Evolutionary conservation across 2,329 filamentous ascomycete genomes (phyloP), one percentile per base, ranked within the genome.

Genomic region (Penicillium sp.): DNA sequence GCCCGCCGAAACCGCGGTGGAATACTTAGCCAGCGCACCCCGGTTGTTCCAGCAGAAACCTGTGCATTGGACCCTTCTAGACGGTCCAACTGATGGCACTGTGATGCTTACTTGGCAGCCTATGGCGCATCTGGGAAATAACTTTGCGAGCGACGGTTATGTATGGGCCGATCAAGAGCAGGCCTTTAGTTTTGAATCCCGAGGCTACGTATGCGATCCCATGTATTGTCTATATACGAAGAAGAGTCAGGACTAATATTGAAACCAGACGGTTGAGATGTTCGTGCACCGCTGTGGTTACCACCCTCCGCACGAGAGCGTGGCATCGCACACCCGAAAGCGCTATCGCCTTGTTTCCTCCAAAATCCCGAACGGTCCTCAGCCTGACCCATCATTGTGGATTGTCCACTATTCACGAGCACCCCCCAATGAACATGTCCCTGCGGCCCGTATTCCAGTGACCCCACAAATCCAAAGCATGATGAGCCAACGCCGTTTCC

Each of bases 61-160:
- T 3, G 93, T 99, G 82, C 90, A 89, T 76, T 99, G 93, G 93
- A 93, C 90, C 46, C 96, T 93, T 74, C 85, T 98, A 55, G 87
- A 95, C 67, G 84, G 87, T 52, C 93, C 93, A 11, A 83, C 83
- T 52, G 91, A 96, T 75, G 92, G 92, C 55, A 89, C 88, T 9
- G 84, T 96, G 45, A 85, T 95, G 71, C 81, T 98, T 61, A 89
- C 90, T 52, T 98, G 93, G 93, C 92, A 97, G 73, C 90, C 93
- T 2, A 80, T 89, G 52, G 83, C 87, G 66, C 84, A 87, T 56
- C 76, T 90, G 54, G 86, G 85, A 4, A 87, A 84, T 1, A 88
- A 87, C 67, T 96, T 93, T 71, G 88, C 93, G 9, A 96, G 90
- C 35, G 93, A 99, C 78, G 95, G 95, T 47, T 96, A 93, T 73